Base-by-base conservation (phyloP, 192 early-diverging fungal species). In the Backusella mclennaniae region DNA sequence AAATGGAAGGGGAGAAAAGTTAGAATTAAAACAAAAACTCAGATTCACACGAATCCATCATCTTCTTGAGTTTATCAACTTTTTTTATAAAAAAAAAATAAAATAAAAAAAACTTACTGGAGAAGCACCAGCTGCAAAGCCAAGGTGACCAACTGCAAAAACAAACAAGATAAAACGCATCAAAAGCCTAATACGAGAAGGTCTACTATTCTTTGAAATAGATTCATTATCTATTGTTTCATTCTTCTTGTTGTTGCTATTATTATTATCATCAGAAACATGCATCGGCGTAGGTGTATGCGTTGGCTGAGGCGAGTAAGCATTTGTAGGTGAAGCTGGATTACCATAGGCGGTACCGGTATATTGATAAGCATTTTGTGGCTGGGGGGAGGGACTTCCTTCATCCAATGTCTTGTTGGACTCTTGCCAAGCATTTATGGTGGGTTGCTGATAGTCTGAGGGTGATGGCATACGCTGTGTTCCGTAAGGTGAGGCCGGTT, bases 41-140 rank as follows among this genome's bases (percentile, higher is more conserved):
- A 67, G 52, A 53, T 53, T 53, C 52, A 53, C 52, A 53, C 52
- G 52, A 53, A 53, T 53, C 19, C 2, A 21, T 53, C 19, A 53
- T 21, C 8, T 68, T 4, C 31, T 33, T 33, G 31, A 33, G 31
- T 33, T 33, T 38, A 38, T 38, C 36, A 38, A 38, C 36, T 38
- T 38, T 6, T 41, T 15, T 36, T 36, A 4, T 12, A 19, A 67
- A 36, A 36, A 36, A 36, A 36, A 38, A 38, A n/a, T n/a, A n/a
- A n/a, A n/a, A n/a, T n/a, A 38, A 39, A 39, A 39, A 12, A 36
- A 8, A 68, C 77, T 79, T 84, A 84, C 83, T 4, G 75, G 69
- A 17, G 76, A 67, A 67, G 83, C 83, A 63, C 83, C 83, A 11
- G 77, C 83, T 33, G 79, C 76, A 74, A 84, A 84, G 3, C 83